Evolutionary conservation across 2,329 filamentous ascomycete genomes (phyloP).

Genomic region (Microcyclosporella mali): DNA sequence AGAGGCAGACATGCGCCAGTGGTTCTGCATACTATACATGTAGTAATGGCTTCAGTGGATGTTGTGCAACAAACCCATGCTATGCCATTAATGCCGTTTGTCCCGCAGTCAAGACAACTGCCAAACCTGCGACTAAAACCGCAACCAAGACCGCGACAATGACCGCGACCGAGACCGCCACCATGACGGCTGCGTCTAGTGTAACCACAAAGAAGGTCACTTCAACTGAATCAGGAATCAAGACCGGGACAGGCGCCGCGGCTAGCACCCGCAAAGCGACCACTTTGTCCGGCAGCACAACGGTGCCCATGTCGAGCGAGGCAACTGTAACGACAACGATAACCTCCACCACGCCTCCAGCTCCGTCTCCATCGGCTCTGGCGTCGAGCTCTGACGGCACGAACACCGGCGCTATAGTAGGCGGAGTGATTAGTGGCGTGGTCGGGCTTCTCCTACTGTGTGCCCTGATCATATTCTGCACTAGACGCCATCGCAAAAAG

Average conservation of each 20-base stretch:
- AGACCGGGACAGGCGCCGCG: too few species aligned
- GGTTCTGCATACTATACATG: slow-evolving; percentile 20
- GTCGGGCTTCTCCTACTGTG: slow-evolving; percentile 25
- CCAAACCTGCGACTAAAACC: neutral
- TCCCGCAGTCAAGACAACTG: neutral
- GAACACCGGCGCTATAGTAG: slow-evolving; percentile 34
- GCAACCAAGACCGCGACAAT: slow-evolving; percentile 1
- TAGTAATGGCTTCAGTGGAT: slow-evolving; percentile 24
- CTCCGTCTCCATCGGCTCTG: slow-evolving; percentile 4
- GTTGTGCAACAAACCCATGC: slow-evolving; percentile 24
- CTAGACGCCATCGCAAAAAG: slow-evolving; percentile 29
- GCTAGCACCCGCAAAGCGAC: slow-evolving; percentile 2
- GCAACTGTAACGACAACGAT: slow-evolving; percentile 2
- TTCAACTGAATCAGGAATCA: slow-evolving; percentile 3
- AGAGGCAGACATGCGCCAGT: slow-evolving; percentile 17
- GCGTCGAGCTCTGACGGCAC: neutral
- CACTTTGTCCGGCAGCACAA: neutral
- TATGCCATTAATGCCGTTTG: slow-evolving; percentile 6
- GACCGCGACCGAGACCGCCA: slow-evolving; percentile 14
- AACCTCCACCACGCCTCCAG: slow-evolving; percentile 15
- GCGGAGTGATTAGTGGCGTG: slow-evolving; percentile 36
- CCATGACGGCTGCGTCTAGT: neutral
- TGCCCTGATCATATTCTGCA: slow-evolving; percentile 30
- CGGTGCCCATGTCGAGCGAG: slow-evolving; percentile 7
- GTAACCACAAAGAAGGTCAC: neutral